These are phyloP conservation scores for Chlorella sp. DNA, from an alignment of 139 green algal species.

Conservation along the genomic window DNA sequence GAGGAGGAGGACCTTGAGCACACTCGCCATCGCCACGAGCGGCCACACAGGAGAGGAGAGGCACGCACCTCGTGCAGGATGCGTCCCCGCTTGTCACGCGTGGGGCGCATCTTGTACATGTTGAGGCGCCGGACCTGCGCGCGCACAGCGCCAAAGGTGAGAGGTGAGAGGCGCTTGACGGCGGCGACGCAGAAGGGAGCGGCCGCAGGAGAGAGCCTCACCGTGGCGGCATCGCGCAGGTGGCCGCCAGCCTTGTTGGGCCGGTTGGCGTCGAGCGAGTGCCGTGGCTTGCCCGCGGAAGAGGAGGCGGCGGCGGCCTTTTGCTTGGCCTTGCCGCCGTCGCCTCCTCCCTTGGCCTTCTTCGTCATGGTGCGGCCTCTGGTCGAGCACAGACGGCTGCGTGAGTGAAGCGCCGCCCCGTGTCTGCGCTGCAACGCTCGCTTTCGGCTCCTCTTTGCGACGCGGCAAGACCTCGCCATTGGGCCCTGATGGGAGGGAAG, in stretches of 20 bases:
- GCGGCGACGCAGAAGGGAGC: not conserved
- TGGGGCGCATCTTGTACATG: constrained; percentile 92
- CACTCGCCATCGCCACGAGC: not conserved
- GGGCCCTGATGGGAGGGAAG: no score
- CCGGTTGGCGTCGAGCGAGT: constrained; percentile 65
- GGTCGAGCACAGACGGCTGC: no score
- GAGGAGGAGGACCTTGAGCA: not conserved
- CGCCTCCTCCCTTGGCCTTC: not conserved
- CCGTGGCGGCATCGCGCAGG: constrained; percentile 68
- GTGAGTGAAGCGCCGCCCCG: no score
- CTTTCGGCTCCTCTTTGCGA: no score
- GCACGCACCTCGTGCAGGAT: constrained; percentile 65
- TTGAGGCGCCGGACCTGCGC: constrained; percentile 80
- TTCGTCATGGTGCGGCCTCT: not conserved
- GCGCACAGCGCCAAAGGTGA: not conserved
- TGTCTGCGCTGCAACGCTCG: no score
- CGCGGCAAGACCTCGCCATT: no score
- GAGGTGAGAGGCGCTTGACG: not conserved
- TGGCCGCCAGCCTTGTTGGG: constrained; percentile 47
- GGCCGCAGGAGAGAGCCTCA: constrained; percentile 21
- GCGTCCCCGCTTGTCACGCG: constrained; percentile 85
- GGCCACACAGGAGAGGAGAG: not conserved
- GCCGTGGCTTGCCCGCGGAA: constrained; percentile 56
- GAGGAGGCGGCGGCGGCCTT: not conserved
- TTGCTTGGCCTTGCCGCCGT: no score